Evolutionary conservation across 1,284 basidiomycete species (phyloP).

Genomic region (Rhodotorula sp.): DNA sequence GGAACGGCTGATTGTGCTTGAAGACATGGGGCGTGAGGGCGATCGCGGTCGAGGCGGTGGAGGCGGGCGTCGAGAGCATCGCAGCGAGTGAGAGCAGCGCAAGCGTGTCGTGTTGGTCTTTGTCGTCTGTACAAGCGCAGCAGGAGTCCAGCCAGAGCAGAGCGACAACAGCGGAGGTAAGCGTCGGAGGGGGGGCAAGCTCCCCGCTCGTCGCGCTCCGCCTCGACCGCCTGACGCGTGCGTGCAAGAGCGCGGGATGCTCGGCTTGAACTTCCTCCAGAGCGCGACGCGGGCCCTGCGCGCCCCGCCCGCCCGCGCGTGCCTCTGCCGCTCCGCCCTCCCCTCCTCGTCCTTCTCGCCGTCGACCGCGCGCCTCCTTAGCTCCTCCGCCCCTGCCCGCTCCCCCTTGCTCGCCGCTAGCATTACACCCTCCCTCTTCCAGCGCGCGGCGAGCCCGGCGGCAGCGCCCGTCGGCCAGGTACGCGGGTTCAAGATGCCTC

Average conservation of each 20-base stretch:
- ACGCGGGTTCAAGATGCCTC: slow-evolving; percentile 32
- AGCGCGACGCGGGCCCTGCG: not conserved
- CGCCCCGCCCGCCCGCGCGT: not conserved
- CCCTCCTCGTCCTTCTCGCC: not conserved
- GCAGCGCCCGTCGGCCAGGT: slow-evolving; percentile 2
- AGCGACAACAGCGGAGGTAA: not conserved
- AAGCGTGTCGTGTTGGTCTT: not conserved
- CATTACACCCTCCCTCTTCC: not conserved
- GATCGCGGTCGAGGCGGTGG: not conserved
- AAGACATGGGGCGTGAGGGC: not conserved
- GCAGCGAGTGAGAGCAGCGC: not conserved
- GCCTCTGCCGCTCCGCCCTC: not conserved
- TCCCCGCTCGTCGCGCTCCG: not conserved
- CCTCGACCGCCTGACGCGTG: not conserved
- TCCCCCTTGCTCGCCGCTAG: not conserved
- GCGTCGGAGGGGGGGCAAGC: not conserved
- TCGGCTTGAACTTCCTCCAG: not conserved
- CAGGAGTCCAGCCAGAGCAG: not conserved
- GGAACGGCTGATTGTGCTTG: not conserved
- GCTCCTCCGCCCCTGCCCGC: slow-evolving; percentile 9
- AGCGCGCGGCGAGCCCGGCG: not conserved
- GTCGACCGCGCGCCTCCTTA: not conserved
- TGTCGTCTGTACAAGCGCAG: too few relatives aligned
- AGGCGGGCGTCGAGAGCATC: not conserved
- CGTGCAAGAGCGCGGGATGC: not conserved